A percentile compares a stretch with the other conserved stretches of the same genome.
Evolutionary conservation across 176 grass and related monocot genomes (phyloP).

Genomic region (Ampelocalamus luodianensis): DNA sequence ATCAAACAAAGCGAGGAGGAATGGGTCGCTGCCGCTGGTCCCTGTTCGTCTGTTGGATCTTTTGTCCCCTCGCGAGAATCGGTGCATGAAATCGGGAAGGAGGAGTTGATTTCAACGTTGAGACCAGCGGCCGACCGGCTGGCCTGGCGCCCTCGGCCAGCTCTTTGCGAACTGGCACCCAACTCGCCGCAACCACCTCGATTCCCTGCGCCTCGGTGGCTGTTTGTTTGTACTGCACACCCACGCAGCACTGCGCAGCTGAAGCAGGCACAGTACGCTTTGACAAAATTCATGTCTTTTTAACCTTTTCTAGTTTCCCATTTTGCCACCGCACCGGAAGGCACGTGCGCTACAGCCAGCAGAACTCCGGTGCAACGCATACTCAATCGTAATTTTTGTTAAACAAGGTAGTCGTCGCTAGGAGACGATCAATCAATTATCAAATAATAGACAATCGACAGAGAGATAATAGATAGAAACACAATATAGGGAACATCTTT

Average conservation of each 20-base stretch:
- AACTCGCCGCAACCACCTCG: conserved; percentile 5
- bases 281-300: neutral
- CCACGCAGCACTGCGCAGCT: neutral
- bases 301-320: neutral
- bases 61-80: neutral
- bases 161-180: conserved; percentile 31
- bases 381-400: too few species aligned
- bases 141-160: conserved; percentile 5
- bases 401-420: too few species aligned
- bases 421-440: too few species aligned
- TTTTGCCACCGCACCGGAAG: neutral
- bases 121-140: neutral
- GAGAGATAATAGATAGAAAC: too few species aligned
- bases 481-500: too few species aligned
- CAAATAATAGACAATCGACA: too few species aligned
- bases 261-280: neutral
- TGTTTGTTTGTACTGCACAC: neutral
- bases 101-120: neutral
- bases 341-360: neutral
- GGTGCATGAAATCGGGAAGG: neutral
- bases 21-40: neutral
- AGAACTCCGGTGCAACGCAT: too few species aligned
- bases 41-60: neutral
- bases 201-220: neutral
- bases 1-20: neutral